These are phyloP conservation scores for Penicillium sp. DNA, from an alignment of 2,329 filamentous ascomycete genomes.

Conservation along the genomic window DNA sequence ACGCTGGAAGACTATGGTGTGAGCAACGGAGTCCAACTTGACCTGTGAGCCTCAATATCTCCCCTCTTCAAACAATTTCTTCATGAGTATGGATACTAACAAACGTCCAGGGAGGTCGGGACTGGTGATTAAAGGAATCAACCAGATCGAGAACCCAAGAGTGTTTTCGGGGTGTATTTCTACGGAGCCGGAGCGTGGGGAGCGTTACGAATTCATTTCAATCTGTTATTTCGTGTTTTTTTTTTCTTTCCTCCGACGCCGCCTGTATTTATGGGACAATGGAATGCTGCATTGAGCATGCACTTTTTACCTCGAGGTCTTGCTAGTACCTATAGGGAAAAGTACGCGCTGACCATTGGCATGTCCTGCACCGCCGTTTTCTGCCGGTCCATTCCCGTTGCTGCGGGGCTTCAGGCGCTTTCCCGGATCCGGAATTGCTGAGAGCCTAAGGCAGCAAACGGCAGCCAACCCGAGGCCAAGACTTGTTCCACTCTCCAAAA, in stretches of 20 bases:
- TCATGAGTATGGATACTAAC: constrained; percentile 22
- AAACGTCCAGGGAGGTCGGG: constrained; percentile 43
- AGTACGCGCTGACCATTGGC: constrained; percentile 12
- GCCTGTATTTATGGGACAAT: constrained; percentile 1
- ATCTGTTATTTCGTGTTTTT: constrained; percentile 7
- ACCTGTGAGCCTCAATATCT: constrained; percentile 38
- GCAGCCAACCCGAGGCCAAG: constrained; percentile 27
- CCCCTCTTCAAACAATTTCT: not conserved
- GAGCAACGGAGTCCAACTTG: constrained; percentile 72
- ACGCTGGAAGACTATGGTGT: constrained; percentile 91
- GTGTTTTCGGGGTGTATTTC: constrained; percentile 11
- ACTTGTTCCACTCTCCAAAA: constrained; percentile 33
- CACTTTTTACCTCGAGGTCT: constrained; percentile 2
- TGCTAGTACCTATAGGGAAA: constrained; percentile 4
- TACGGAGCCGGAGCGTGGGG: constrained; percentile 11
- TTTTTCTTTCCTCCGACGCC: constrained; percentile 2
- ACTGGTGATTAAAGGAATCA: constrained; percentile 42
- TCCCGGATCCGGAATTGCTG: constrained; percentile 21
- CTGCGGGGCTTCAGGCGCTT: constrained; percentile 26
- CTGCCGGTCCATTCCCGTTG: not conserved
- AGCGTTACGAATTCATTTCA: constrained; percentile 14
- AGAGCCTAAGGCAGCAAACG: constrained; percentile 23
- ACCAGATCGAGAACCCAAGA: not conserved
- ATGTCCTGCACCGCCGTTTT: constrained; percentile 12
- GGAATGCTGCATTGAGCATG: constrained; percentile 1